Evolutionary conservation across 2,329 filamentous ascomycete species (phyloP), one percentile per base, ranked within the genome.

Genomic region (Cladosporium phlei): DNA sequence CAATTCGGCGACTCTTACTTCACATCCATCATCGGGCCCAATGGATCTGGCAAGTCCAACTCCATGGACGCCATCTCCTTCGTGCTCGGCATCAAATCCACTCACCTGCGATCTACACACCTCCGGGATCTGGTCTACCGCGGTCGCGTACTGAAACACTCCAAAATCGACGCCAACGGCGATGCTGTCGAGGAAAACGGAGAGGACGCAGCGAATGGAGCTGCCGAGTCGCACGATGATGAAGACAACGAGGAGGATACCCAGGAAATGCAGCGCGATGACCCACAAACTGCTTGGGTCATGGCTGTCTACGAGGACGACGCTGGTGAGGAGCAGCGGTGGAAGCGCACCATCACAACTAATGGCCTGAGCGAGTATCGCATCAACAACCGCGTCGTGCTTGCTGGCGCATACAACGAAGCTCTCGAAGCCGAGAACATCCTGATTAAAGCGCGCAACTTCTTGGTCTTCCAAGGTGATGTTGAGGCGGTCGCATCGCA

Each of bases 21-120:
- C 69, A 98, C 93, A 39, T 98, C 93, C 32, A 96, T 98, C 63
- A 97, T 98, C 63, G 93, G 94, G 5, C 93, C 93, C 66, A 98
- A 98, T 90, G 93, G 93, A 74, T 97, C 93, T 27, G 93, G 93
- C 55, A 98, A 98, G 70, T 98, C 93, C 16, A 98, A 98, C 68
- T 95, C 90, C 50, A 98, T 98, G 93, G 93, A 98, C 67, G 93
- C 93, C 58, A 98, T 98, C 59, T 98, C 93, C 56, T 98, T 98
- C 69, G 93, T 98, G 50, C 80, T 98, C 48, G 93, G 93, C 55
- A 97, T 98, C 67, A 96, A 97, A 67, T 98, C 93, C 3, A 94
- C 91, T n/a, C 91, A 97, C 66, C 76, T 98, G 46, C 88, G 93
- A 60, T 98, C 94, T 3, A 82, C 88, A 27, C 89, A 97, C 61